Percentiles rank a stretch among this genome's conserved stretches.
Evolutionary conservation across 768 basidiomycete species (phyloP).

Genomic region (Suillus fuscotomentosus): DNA sequence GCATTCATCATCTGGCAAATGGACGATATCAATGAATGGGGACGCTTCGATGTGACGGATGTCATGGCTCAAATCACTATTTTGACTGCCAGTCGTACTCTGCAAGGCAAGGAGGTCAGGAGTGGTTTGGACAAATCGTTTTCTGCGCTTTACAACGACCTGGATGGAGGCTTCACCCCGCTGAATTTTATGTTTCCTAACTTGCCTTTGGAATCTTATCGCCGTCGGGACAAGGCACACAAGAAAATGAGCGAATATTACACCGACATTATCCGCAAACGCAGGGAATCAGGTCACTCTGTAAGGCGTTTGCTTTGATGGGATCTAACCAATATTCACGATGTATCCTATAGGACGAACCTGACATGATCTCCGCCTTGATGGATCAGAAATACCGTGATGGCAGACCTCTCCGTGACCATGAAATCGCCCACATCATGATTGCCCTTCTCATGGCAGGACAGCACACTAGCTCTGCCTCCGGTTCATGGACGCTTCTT

Average conservation of each 20-base stretch:
- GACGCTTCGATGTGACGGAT: slow-evolving; percentile 69
- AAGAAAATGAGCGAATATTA: slow-evolving; percentile 94
- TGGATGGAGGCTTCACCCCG: slow-evolving; percentile 96
- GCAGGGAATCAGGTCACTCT: slow-evolving; percentile 46
- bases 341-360: slow-evolving; percentile 51
- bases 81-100: slow-evolving; percentile 87
- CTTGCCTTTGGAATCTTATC: slow-evolving; percentile 87
- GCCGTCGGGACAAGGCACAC: slow-evolving; percentile 85
- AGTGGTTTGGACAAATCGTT: slow-evolving; percentile 75
- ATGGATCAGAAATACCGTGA: slow-evolving; percentile 81
- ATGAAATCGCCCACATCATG: slow-evolving; percentile 97
- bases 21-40: slow-evolving; percentile 75
- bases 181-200: slow-evolving; percentile 95
- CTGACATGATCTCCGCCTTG: slow-evolving; percentile 92
- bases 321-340: slow-evolving; percentile 3
- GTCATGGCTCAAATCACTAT: slow-evolving; percentile 88
- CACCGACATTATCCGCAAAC: slow-evolving; percentile 76
- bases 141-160: slow-evolving; percentile 79
- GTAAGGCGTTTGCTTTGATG: slow-evolving; percentile 25
- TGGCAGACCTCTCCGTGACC: slow-evolving; percentile 75
- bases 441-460: slow-evolving; percentile 99
- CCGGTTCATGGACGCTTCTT: slow-evolving; percentile 86
- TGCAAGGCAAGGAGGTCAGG: slow-evolving; percentile 93
- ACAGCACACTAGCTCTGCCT: slow-evolving; percentile 95
- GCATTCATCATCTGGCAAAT: slow-evolving; percentile 61